Base-by-base conservation (phyloP, 2,329 filamentous ascomycete genomes). In the Colletotrichum melonis region DNA sequence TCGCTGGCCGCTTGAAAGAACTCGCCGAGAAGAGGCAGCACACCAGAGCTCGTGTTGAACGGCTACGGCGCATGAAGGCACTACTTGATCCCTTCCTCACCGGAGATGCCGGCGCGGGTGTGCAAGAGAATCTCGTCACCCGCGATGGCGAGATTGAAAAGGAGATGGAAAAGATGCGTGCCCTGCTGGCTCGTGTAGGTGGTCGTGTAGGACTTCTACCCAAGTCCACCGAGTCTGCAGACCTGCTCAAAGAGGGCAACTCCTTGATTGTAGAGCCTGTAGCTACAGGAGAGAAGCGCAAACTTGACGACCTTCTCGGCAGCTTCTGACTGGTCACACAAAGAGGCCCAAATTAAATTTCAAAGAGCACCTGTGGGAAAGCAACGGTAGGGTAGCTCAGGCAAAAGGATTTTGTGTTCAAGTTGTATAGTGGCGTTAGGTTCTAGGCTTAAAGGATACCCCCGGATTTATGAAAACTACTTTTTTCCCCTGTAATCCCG, bases 71-170 rank as follows among this genome's bases (percentile, higher is more conserved):
- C 76, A 86, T 93, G 56, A 84, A 87, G 32, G 80, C 80, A 12
- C 78, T 90, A 4, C 80, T 93, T 2, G 83, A 84, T 42, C 89
- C 89, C 0, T 87, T 92, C 58, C 64, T 56, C 4, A 67, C 65
- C 24, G 77, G 69, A n/a, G 77, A 78, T 4, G 42, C 81, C 78
- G 76, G 82, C 76, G 75, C 81, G 75, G 76, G 82, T 8, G 82
- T 92, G 7, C 93, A 95, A 79, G 88, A 90, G 71, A 94, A 94
- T 78, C 80, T 95, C 4, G 86, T 93, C 1, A 92, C 90, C 63
- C 88, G 89, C 38, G 89, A 92, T 78, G 90, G 91, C 1, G 88
- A 91, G 60, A 80, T 95, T 11, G 92, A 92, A 78, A 84, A 84
- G 66, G 92, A 94, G 81, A 83, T 95, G 67, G 89, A 91, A 79